Base-by-base conservation (phyloP, 2,329 filamentous ascomycete species). In the Basipetospora chlamydospora region DNA sequence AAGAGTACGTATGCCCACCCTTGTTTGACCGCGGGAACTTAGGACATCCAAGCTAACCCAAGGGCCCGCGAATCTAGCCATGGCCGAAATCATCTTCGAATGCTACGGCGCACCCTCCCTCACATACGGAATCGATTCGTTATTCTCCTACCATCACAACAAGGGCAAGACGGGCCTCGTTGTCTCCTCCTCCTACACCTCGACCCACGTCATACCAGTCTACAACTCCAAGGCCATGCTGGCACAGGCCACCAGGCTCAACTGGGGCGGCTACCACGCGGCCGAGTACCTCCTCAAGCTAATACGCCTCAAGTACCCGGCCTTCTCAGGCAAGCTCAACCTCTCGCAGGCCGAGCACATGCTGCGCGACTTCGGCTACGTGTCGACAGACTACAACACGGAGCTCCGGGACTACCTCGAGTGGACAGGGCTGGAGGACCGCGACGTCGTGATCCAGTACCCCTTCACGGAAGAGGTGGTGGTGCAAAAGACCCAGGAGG, bases 11-110 rank as follows among this genome's bases (percentile, higher is more conserved):
- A n/a, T n/a, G n/a, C n/a, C n/a, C n/a, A n/a, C n/a, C n/a, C n/a
- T n/a, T n/a, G n/a, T n/a, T n/a, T n/a, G n/a, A n/a, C n/a, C n/a
- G n/a, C n/a, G n/a, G n/a, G n/a, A n/a, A n/a, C n/a, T n/a, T n/a
- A n/a, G n/a, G n/a, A n/a, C n/a, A n/a, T n/a, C n/a, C n/a, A n/a
- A n/a, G n/a, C n/a, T n/a, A n/a, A n/a, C n/a, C n/a, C n/a, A n/a
- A n/a, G n/a, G n/a, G n/a, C n/a, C n/a, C n/a, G n/a, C n/a, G n/a
- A n/a, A n/a, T n/a, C 8, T 45, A 93, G 85, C 83, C 47, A 96
- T 96, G 88, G 93, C 83, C 29, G 90, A 98, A 53, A 88, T 96
- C 38, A 65, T 98, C 9, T 98, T 96, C 55, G 90, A 98, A 58
- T 92, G 86, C 58, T 98, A 98, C 56, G 74, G 76, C 41, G 87